phyloP scores from a whole-genome alignment of 345 rosid genomes.

The Turnera subulata region DNA sequence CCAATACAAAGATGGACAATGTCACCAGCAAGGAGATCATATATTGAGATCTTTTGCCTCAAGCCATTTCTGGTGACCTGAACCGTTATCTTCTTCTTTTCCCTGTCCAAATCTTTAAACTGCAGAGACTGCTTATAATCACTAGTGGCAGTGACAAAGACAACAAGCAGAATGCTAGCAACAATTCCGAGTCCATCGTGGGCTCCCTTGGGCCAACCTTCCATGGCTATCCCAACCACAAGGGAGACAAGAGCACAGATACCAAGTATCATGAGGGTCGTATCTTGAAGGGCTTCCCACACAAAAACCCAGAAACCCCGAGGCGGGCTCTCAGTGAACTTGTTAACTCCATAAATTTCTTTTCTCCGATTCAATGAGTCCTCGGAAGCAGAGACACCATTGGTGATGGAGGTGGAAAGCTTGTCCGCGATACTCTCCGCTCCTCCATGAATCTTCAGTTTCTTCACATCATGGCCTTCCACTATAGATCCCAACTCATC shows the following conservation, averaged over 20 bases:
- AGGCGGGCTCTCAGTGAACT: constrained; percentile 66
- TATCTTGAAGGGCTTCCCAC: constrained; percentile 94
- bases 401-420: constrained; percentile 52
- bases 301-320: constrained; percentile 84
- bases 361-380: constrained; percentile 42
- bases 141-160: constrained; percentile 82
- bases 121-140: constrained; percentile 89
- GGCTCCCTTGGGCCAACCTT: constrained; percentile 95
- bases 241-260: constrained; percentile 81
- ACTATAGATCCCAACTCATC: constrained; percentile 84
- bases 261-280: constrained; percentile 88
- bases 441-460: constrained; percentile 68
- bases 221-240: constrained; percentile 74
- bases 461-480: constrained; percentile 81
- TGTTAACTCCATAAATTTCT: constrained; percentile 70
- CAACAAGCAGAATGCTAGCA: constrained; percentile 82
- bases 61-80: constrained; percentile 77
- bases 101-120: constrained; percentile 83
- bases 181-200: constrained; percentile 96
- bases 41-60: constrained; percentile 83
- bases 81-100: constrained; percentile 79
- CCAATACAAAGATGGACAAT: constrained; percentile 86
- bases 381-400: constrained; percentile 56
- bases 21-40: constrained; percentile 84
- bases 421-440: constrained; percentile 57